These are phyloP conservation scores for Lichtheimia hyalospora DNA, from an alignment of 371 early-diverging fungal species.

Conservation along the genomic window DNA sequence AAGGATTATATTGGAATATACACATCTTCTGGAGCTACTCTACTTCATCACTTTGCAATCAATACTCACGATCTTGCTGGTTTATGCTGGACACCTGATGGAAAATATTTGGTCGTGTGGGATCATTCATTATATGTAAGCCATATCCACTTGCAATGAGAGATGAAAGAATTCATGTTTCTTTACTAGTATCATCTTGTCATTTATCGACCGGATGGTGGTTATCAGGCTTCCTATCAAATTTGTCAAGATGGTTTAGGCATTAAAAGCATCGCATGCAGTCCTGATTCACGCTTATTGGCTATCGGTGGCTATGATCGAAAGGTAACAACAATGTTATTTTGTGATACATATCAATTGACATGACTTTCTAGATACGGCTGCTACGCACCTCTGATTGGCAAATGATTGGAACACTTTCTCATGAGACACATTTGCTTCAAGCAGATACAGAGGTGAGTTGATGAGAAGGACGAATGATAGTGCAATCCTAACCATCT, in stretches of 20 bases:
- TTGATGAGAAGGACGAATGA: not conserved
- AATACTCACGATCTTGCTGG: conserved; percentile 71
- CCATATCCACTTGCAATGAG: conserved; percentile 6
- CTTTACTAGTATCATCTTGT: conserved; percentile 57
- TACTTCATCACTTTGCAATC: conserved; percentile 63
- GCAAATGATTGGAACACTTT: conserved; percentile 46
- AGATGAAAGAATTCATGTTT: conserved; percentile 10
- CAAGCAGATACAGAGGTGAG: not conserved
- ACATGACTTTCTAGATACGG: conserved; percentile 21
- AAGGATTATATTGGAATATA: conserved; percentile 76
- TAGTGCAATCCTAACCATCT: not conserved
- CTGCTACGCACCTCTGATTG: conserved; percentile 51
- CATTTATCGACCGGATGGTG: conserved; percentile 73
- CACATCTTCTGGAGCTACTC: conserved; percentile 57
- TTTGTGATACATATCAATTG: not conserved
- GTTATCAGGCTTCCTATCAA: conserved; percentile 46
- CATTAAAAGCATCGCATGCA: conserved; percentile 70
- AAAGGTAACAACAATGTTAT: conserved; percentile 40
- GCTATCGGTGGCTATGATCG: conserved; percentile 82
- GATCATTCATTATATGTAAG: conserved; percentile 58
- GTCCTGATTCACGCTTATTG: conserved; percentile 71
- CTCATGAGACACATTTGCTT: conserved; percentile 28
- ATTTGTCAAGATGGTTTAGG: conserved; percentile 71
- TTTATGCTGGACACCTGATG: conserved; percentile 85
- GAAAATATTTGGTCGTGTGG: conserved; percentile 73